phyloP scores from a whole-genome alignment of 192 early-diverging fungal genomes.

The Dimargaris cristalligena region DNA sequence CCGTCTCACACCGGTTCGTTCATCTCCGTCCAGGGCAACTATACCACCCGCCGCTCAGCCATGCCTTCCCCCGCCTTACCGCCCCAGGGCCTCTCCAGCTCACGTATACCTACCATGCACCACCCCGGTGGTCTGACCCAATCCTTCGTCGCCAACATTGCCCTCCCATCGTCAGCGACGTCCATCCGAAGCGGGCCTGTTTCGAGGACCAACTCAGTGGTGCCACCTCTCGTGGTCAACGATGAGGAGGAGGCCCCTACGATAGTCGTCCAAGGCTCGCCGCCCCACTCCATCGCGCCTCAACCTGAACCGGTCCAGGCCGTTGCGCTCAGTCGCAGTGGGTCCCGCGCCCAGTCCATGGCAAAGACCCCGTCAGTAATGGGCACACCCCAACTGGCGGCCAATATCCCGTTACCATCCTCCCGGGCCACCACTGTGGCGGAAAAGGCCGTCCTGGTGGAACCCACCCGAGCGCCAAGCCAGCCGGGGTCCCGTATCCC shows the following conservation, averaged over 20 bases:
- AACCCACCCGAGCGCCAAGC: no score
- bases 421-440: no score
- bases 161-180: background rate
- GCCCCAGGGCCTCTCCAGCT: background rate
- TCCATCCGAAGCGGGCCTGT: background rate
- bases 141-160: background rate
- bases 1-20: background rate
- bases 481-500: no score
- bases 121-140: background rate
- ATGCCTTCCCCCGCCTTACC: background rate
- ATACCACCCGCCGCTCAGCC: background rate
- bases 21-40: background rate
- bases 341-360: no score
- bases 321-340: no score
- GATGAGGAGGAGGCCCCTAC: background rate
- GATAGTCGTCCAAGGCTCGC: no score
- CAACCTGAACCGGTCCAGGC: no score
- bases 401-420: no score
- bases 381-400: no score
- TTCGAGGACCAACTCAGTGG: background rate
- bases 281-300: no score
- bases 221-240: background rate
- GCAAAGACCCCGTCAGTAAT: no score
- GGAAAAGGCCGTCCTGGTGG: no score
- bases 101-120: background rate